Conservation (phyloP, 176 grass and related monocot species). For the Cymbopogon citratus region DNA sequence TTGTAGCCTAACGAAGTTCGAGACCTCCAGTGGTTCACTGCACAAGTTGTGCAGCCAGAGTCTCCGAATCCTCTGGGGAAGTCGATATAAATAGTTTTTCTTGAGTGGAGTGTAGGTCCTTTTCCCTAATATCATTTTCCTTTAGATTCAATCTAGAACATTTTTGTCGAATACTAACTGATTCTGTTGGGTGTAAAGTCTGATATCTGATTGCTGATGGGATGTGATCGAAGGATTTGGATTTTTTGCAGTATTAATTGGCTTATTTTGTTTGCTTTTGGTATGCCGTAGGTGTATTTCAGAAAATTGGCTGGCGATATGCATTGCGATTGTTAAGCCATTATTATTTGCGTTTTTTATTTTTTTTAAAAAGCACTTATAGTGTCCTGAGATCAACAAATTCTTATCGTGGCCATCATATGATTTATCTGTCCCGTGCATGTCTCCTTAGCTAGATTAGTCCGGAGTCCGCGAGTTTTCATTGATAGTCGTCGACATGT, state of each 20-base stretch:
- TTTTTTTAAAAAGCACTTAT: too few relatives aligned
- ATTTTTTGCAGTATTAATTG: background rate
- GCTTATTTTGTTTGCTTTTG: background rate
- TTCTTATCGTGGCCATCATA: too few relatives aligned
- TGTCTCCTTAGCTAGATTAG: too few relatives aligned
- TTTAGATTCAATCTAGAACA: background rate
- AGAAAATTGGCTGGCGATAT: background rate
- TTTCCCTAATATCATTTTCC: background rate
- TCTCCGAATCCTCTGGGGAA: background rate
- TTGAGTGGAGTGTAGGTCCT: background rate
- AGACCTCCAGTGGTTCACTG: background rate
- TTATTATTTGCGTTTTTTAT: too few relatives aligned
- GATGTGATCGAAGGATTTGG: background rate
- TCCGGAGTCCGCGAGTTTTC: too few relatives aligned
- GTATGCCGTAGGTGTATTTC: background rate
- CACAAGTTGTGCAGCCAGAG: background rate
- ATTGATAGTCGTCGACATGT: too few relatives aligned
- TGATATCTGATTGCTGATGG: slow-evolving; percentile 11
- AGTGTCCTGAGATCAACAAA: too few relatives aligned
- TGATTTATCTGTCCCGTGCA: too few relatives aligned
- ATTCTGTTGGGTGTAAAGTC: background rate
- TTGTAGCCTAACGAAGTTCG: slow-evolving; percentile 14
- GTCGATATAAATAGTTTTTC: background rate
- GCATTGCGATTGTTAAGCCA: too few relatives aligned
- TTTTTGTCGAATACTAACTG: background rate